Percentiles rank a stretch among this genome's conserved stretches.
Evolutionary conservation across 176 grass and related monocot species (phyloP).

Genomic region (Alloteropsis semialata): DNA sequence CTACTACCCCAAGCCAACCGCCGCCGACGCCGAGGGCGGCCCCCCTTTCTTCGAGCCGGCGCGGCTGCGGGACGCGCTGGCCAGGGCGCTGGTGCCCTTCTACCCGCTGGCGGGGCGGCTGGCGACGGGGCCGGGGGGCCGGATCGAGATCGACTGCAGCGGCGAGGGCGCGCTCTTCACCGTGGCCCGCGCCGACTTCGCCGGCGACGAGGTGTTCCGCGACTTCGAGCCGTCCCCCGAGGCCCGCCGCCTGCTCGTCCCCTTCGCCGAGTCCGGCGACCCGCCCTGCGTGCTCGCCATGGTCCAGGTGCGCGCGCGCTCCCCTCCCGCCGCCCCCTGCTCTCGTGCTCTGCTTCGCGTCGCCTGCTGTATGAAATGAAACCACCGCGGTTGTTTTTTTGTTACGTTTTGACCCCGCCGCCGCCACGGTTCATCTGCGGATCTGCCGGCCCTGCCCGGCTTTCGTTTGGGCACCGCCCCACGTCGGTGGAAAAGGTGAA

Average conservation of each 20-base stretch:
- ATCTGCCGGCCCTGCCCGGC: neutral
- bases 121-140: neutral
- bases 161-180: constrained; percentile 61
- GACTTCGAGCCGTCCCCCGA: constrained; percentile 59
- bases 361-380: neutral
- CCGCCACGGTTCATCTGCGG: too few species aligned
- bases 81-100: constrained; percentile 49
- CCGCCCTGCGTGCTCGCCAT: constrained; percentile 58
- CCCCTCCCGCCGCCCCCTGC: too few species aligned
- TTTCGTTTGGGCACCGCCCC: neutral
- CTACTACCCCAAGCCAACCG: constrained; percentile 41
- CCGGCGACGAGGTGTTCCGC: constrained; percentile 40
- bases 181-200: constrained; percentile 41
- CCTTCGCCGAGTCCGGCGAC: constrained; percentile 43
- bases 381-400: neutral
- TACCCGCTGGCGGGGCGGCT: constrained; percentile 73
- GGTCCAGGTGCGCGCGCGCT: constrained; percentile 36
- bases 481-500: constrained; percentile 6
- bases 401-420: neutral
- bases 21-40: neutral
- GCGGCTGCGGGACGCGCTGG: constrained; percentile 49
- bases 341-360: too few species aligned
- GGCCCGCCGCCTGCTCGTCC: constrained; percentile 51
- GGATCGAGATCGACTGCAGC: constrained; percentile 58
- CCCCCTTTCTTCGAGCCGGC: constrained; percentile 43